Conservation (phyloP, 2,329 filamentous ascomycete genomes). For the Pyrenochaeta sp. region DNA sequence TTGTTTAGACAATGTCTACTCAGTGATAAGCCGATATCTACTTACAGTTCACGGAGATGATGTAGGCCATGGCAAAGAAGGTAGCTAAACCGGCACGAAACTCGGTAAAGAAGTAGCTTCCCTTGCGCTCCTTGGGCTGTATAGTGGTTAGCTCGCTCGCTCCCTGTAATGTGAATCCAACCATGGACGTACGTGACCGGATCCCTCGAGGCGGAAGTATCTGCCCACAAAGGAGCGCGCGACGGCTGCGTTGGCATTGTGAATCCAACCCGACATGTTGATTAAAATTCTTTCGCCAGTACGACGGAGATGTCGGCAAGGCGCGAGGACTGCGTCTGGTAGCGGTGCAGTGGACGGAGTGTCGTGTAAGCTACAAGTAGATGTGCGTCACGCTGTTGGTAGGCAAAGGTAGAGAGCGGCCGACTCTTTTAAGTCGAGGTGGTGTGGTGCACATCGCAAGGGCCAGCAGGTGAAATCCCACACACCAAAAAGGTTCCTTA, state of each 20-base stretch:
- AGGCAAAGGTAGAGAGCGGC: not conserved
- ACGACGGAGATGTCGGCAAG: slow-evolving; percentile 7
- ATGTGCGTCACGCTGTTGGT: not conserved
- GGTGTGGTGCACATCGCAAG: not conserved
- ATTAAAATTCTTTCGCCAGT: slow-evolving; percentile 15
- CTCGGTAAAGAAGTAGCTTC: slow-evolving; percentile 82
- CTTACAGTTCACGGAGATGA: slow-evolving; percentile 69
- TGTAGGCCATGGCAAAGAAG: slow-evolving; percentile 60
- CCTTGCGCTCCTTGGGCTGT: slow-evolving; percentile 69
- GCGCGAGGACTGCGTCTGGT: slow-evolving; percentile 4
- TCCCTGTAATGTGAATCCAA: not conserved
- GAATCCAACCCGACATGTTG: slow-evolving; percentile 44
- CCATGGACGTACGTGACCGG: slow-evolving; percentile 73
- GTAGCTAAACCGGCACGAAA: slow-evolving; percentile 83
- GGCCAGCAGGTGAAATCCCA: not conserved
- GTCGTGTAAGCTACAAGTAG: not conserved
- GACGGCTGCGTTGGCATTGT: slow-evolving; percentile 45
- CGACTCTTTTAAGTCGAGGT: not conserved
- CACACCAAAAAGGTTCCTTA: slow-evolving; percentile 3
- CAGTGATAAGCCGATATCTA: slow-evolving; percentile 42
- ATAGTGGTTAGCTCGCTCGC: slow-evolving; percentile 12
- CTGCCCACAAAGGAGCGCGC: slow-evolving; percentile 47
- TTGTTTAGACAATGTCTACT: slow-evolving; percentile 13
- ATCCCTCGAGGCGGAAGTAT: slow-evolving; percentile 79
- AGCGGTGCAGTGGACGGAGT: not conserved